Base-by-base conservation (phyloP, 129 eudicot genomes). In the Deinandra increscens region DNA sequence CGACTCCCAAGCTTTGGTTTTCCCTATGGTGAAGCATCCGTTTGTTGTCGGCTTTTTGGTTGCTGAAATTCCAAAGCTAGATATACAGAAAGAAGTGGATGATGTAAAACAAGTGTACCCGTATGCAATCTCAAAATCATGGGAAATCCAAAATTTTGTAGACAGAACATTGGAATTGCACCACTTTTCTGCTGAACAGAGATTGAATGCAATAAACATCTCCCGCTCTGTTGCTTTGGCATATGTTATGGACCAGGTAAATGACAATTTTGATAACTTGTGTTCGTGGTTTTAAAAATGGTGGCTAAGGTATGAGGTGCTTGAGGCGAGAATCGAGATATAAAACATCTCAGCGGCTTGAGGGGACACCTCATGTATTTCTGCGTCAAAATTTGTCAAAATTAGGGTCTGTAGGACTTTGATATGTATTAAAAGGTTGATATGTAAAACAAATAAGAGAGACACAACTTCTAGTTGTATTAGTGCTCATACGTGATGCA, bases 181-280 rank as follows among this genome's bases (percentile, higher is more conserved):
- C 76, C 80, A 75, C 31, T 82, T 89, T 69, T 79, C 96, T 23
- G 64, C 86, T 26, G 97, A 93, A 43, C 99, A 93, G 80, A 87
- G 81, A 76, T 71, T 78, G 56, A 93, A 85, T 78, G 99, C 99
- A 22, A 83, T 80, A 48, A 83, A 82, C 66, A 93, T 93, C 50
- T 89, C 99, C 66, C 84, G 90, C 72, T 89, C 99, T 48, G 78
- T 93, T 22, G 99, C 99, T 54, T 78, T 81, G 95, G 99, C 97
- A 33, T 87, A 93, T 87, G 97, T 93, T 69, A 93, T 93, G 99
- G 99, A 93, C 78, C 99, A 93, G 99, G 99, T 93, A 81, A 74
- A 33, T 68, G 55, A 70, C 61, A 60, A 49, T 7, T 55, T 11
- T 55, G 29, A 9, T 51, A 51, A 19, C n/a, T 65, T 62, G 8